Percentiles rank a stretch among this genome's conserved stretches.
These are phyloP conservation scores for Narthecium ossifragum DNA, from an alignment of 106 monocot genomes.

Conservation along the genomic window DNA sequence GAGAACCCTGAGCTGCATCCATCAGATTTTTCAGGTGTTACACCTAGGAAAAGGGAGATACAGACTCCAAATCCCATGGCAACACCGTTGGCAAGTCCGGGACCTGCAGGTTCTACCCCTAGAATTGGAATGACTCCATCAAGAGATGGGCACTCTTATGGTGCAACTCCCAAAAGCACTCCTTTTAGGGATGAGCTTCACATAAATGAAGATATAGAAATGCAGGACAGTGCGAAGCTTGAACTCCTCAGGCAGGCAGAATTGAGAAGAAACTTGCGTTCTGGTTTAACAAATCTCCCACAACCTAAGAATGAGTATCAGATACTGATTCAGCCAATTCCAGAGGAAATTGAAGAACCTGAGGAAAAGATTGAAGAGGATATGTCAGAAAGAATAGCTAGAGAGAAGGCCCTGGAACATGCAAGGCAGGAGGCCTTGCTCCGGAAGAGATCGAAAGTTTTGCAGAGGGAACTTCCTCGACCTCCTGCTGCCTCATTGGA, in stretches of 20 bases:
- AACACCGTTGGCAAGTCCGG: constrained; percentile 79
- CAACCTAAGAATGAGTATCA: constrained; percentile 94
- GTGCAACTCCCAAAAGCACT: constrained; percentile 70
- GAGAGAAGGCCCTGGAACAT: constrained; percentile 75
- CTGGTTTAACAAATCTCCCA: constrained; percentile 64
- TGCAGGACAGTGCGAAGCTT: constrained; percentile 50
- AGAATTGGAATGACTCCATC: constrained; percentile 89
- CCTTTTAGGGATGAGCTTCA: constrained; percentile 87
- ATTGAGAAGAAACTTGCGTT: constrained; percentile 55
- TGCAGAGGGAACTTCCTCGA: constrained; percentile 91
- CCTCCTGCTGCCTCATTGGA: constrained; percentile 79
- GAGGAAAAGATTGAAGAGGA: constrained; percentile 87
- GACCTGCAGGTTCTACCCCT: constrained; percentile 76
- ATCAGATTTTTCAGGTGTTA: constrained; percentile 94
- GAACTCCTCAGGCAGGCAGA: constrained; percentile 74
- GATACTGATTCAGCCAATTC: constrained; percentile 61
- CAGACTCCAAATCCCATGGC: constrained; percentile 96
- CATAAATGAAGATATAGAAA: constrained; percentile 91
- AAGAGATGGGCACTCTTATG: constrained; percentile 62
- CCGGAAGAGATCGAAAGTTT: constrained; percentile 92
- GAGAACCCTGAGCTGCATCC: constrained; percentile 96
- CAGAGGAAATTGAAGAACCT: constrained; percentile 75
- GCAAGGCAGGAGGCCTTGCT: constrained; percentile 74
- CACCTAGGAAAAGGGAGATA: constrained; percentile 85
- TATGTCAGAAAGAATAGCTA: constrained; percentile 86